These are phyloP conservation scores for Populus trichocarpa DNA, from an alignment of 441 rosid genomes.

Conservation along the genomic window DNA sequence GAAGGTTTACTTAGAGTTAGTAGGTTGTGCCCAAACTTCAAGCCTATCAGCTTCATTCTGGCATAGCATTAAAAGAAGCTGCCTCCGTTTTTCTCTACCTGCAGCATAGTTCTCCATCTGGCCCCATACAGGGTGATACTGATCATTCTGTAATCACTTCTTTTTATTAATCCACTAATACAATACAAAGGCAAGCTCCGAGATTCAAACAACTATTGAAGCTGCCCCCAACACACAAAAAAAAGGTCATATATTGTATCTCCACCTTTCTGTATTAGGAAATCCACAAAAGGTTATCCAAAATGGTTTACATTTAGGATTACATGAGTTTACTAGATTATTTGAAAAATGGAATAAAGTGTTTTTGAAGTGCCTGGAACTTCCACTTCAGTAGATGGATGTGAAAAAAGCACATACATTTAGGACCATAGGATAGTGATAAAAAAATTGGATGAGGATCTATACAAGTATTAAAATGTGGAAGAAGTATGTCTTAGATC, in stretches of 20 bases:
- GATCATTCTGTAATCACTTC: conserved; percentile 55
- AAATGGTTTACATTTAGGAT: neutral
- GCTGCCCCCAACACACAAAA: neutral
- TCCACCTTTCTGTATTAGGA: neutral
- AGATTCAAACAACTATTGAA: neutral
- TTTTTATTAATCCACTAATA: conserved; percentile 15
- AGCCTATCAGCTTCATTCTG: conserved; percentile 99
- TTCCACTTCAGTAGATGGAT: neutral
- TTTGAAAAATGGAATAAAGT: neutral
- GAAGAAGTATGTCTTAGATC: neutral
- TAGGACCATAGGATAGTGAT: neutral
- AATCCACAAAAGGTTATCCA: neutral
- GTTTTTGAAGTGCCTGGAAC: neutral
- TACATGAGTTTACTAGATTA: neutral
- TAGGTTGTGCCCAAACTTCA: conserved; percentile 98
- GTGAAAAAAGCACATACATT: neutral
- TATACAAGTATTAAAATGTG: neutral
- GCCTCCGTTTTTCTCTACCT: conserved; percentile 89
- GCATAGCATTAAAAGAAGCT: conserved; percentile 88
- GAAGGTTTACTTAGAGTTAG: conserved; percentile 61
- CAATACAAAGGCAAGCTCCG: neutral
- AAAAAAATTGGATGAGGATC: neutral
- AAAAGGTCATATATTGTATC: neutral
- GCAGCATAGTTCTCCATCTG: conserved; percentile 70
- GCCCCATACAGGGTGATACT: conserved; percentile 94